phyloP scores from a whole-genome alignment of 805 yeast species.

The Sugiyamaella americana region DNA sequence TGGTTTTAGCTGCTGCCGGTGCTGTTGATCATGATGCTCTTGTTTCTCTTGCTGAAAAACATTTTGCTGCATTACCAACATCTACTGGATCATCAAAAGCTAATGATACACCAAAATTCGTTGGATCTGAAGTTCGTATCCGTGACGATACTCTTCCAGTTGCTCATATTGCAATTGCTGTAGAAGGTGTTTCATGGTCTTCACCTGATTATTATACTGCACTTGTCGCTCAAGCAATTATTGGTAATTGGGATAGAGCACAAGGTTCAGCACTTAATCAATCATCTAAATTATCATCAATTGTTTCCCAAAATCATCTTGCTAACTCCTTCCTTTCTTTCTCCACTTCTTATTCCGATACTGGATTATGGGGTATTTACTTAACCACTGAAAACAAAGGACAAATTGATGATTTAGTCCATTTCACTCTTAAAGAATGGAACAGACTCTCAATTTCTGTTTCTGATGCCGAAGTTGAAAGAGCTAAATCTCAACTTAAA shows the following conservation, averaged over 20 bases:
- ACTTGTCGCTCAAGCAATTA: constrained; percentile 90
- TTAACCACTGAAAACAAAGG: constrained; percentile 73
- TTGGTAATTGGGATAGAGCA: constrained; percentile 97
- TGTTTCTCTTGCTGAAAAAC: constrained; percentile 65
- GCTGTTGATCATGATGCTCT: constrained; percentile 83
- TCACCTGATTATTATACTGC: constrained; percentile 94
- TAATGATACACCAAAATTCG: constrained; percentile 65
- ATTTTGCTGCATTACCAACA: constrained; percentile 49
- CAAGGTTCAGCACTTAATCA: constrained; percentile 76
- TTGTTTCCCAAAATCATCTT: constrained; percentile 54
- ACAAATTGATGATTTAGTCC: constrained; percentile 59
- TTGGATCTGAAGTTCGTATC: constrained; percentile 80
- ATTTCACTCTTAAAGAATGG: constrained; percentile 84
- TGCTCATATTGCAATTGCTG: constrained; percentile 87
- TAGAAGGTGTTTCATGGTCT: constrained; percentile 98
- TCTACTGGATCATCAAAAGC: constrained; percentile 53
- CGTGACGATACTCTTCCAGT: constrained; percentile 78
- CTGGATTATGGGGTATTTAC: constrained; percentile 97
- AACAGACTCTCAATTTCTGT: constrained; percentile 75
- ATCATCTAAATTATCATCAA: constrained; percentile 74
- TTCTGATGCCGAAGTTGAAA: constrained; percentile 78
- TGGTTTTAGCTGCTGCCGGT: constrained; percentile 96
- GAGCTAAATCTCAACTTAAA: constrained; percentile 91
- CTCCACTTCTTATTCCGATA: constrained; percentile 94
- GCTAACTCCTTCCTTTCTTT: constrained; percentile 96